Evolutionary conservation across 257 asterid species (phyloP), one percentile per base, ranked within the genome.

Genomic region (Cinchona pubescens): DNA sequence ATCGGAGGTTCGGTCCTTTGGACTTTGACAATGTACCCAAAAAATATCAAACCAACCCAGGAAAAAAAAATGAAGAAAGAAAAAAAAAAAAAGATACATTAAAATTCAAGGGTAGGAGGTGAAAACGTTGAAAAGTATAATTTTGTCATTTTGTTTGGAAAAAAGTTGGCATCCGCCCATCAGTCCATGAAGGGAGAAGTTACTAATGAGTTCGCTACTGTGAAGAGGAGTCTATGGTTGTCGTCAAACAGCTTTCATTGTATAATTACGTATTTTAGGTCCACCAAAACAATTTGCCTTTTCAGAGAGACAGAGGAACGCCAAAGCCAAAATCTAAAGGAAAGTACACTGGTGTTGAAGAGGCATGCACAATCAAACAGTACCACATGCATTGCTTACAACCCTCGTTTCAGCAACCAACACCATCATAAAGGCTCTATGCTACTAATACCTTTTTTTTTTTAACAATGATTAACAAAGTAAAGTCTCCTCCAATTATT

Each of bases 121-220:
- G 12, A 73, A 73, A n/a, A n/a, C n/a, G n/a, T n/a, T n/a, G n/a
- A n/a, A n/a, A 42, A 73, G 69, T 60, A 30, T 19, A 42, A n/a
- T 73, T 73, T 60, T 60, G 77, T 43, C 77, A 42, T 43, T 29
- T 42, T 25, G 60, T 61, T 29, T 73, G 3, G 45, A 1, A 3
- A 14, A 38, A 58, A 56, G 13, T 27, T 34, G 60, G 13, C 62
- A 19, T 53, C n/a, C 60, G 55, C 6, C 11, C 25, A 45, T 3
- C 40, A 9, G 21, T 15, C 9, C 2, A n/a, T 8, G 27, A 42
- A 38, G 1, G 38, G 18, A 14, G 72, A 43, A 13, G 56, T 67
- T 25, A 13, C 12, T 13, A 29, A 62, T 14, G 25, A 42, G 23
- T 62, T 62, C 67, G 15, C 67, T 14, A 62, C 43, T 30, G 7